Base-by-base conservation (phyloP, 208 protist species). In the Novymonas esmeraldas region DNA sequence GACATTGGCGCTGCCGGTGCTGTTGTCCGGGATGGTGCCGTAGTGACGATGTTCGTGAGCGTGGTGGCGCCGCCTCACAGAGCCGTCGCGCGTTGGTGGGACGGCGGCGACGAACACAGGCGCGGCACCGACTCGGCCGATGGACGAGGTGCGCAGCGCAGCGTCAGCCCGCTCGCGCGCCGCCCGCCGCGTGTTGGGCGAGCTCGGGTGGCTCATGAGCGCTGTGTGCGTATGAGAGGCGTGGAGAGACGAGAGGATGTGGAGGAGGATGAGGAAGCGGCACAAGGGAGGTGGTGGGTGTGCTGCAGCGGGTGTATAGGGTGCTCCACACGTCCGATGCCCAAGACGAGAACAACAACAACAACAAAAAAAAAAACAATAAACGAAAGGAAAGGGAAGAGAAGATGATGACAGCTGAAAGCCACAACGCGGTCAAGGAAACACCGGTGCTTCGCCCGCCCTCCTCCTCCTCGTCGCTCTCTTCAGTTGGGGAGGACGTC, bases 101-200 rank as follows among this genome's bases (percentile, higher is more conserved):
- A 56, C 48, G 2, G 41, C 54, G 5, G 44, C 33, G 20, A 66
- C 28, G 18, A 67, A 49, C 3, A 63, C 44, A 1, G 49, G 26
- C 0, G 48, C 56, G 0, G 44, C 62, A 18, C 56, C 56, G 3
- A 41, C 51, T 9, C 48, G 45, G 14, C 49, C 67, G 10, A 67
- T 62, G 44, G 78, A 83, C n/a, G 64, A 66, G 2, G 78, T 79
- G 36, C 72, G 65, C 28, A 69, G 34, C 0, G 73, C 44, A 18
- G 50, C 59, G n/a, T 69, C 55, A 2, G 24, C 36, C 6, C 46
- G 20, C 45, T 58, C 52, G 1, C 61, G 39, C 6, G 31, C 39
- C 20, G 31, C 56, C 20, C 33, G 44, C 11, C 34, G 49, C 9
- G 48, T 54, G 26, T 38, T 49, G 13, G 44, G 46, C 7, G 38